Percentiles rank a stretch among this genome's conserved stretches.
phyloP scores from a whole-genome alignment of 305 asterid genomes.

The Fraxinus velutina region DNA sequence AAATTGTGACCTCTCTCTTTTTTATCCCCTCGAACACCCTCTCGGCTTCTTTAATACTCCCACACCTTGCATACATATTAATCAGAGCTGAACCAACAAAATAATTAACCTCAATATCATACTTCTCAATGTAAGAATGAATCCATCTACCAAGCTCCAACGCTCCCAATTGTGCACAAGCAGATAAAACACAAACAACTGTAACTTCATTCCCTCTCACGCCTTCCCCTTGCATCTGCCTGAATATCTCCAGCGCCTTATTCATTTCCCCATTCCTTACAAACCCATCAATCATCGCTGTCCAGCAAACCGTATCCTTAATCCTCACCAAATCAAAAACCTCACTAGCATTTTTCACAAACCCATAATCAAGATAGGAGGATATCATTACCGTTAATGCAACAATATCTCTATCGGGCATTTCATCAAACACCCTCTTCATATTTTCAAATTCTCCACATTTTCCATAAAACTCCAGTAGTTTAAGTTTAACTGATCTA shows the following conservation, averaged over 20 bases:
- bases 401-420: constrained; percentile 49
- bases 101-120: constrained; percentile 35
- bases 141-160: constrained; percentile 56
- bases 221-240: constrained; percentile 50
- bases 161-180: constrained; percentile 56
- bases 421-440: constrained; percentile 46
- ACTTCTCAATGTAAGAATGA: constrained; percentile 39
- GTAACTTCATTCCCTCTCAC: constrained; percentile 49
- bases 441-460: constrained; percentile 42
- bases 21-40: constrained; percentile 30
- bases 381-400: constrained; percentile 44
- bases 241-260: constrained; percentile 43
- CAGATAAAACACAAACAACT: constrained; percentile 46
- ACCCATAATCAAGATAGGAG: constrained; percentile 35
- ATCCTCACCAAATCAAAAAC: constrained; percentile 24
- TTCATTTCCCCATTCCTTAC: constrained; percentile 45
- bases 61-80: constrained; percentile 57
- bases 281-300: constrained; percentile 54
- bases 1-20: constrained; percentile 44
- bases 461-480: constrained; percentile 47
- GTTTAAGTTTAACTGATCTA: constrained; percentile 34
- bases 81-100: constrained; percentile 51
- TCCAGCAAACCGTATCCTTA: constrained; percentile 55
- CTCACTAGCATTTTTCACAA: constrained; percentile 32
- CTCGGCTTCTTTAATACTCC: constrained; percentile 46